These are phyloP conservation scores for Fusarium nelsonii DNA, from an alignment of 2,329 filamentous ascomycete genomes.

Conservation along the genomic window DNA sequence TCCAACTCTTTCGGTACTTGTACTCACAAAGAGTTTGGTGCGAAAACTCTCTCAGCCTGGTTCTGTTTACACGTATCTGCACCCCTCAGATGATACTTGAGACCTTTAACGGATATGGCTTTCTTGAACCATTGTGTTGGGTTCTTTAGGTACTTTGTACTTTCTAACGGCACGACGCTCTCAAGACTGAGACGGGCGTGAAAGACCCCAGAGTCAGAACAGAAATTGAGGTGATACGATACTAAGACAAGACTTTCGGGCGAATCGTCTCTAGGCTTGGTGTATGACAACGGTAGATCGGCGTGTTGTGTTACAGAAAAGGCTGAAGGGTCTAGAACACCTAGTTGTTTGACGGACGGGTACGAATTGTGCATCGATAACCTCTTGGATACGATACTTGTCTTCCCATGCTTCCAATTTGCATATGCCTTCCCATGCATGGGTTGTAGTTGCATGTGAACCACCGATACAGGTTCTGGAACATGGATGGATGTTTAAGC, in stretches of 20 bases:
- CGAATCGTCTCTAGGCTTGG: background rate
- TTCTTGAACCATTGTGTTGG: conserved; percentile 2
- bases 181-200: conserved; percentile 30
- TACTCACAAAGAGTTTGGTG: background rate
- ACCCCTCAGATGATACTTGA: background rate
- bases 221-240: conserved; percentile 28
- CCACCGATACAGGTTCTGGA: background rate
- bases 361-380: background rate
- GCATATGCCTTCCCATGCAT: background rate
- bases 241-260: background rate
- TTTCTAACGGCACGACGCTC: conserved; percentile 4
- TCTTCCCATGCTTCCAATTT: too few relatives aligned
- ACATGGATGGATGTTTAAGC: background rate
- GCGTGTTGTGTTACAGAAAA: conserved; percentile 1
- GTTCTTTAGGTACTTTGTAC: background rate
- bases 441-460: background rate
- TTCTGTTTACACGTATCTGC: conserved; percentile 6
- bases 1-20: conserved; percentile 1
- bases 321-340: conserved; percentile 8
- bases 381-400: too few relatives aligned
- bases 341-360: background rate
- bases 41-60: conserved; percentile 3
- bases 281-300: conserved; percentile 7
- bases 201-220: background rate
- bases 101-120: background rate